Percentiles rank a stretch among this genome's conserved stretches.
Conservation (phyloP, 495 filamentous ascomycete species). For the Aspergillus incahuasiensis region DNA sequence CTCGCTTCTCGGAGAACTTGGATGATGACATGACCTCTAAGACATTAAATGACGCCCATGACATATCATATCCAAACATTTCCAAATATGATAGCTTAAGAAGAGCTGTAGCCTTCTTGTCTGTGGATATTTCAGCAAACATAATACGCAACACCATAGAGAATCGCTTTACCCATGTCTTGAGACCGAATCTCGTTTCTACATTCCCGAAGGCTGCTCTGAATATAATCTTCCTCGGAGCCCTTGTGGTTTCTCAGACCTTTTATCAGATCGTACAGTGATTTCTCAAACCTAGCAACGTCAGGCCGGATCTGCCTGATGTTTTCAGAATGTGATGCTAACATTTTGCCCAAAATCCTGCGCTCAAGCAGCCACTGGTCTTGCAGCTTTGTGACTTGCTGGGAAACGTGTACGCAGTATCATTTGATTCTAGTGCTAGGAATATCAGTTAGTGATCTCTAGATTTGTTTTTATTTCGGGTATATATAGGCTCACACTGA, state of each 20-base stretch:
- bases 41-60: constrained; percentile 97
- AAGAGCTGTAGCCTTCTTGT: constrained; percentile 92
- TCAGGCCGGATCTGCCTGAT: neutral
- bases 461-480: neutral
- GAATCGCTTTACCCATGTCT: constrained; percentile 68
- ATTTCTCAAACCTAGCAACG: constrained; percentile 86
- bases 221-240: constrained; percentile 87
- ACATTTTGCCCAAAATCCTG: constrained; percentile 12
- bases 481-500: neutral
- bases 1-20: constrained; percentile 91
- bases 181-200: constrained; percentile 81
- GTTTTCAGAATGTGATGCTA: neutral
- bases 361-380: neutral
- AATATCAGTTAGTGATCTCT: neutral
- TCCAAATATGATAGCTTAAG: constrained; percentile 95
- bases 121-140: constrained; percentile 42
- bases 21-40: constrained; percentile 96
- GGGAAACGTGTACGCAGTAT: neutral
- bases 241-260: constrained; percentile 92
- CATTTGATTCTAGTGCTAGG: neutral
- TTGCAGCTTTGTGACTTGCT: neutral
- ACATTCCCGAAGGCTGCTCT: constrained; percentile 88
- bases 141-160: neutral
- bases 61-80: constrained; percentile 99
- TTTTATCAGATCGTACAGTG: constrained; percentile 96